phyloP scores from a whole-genome alignment of 768 basidiomycete species.

The Porphyrellus cyaneotinctus region DNA sequence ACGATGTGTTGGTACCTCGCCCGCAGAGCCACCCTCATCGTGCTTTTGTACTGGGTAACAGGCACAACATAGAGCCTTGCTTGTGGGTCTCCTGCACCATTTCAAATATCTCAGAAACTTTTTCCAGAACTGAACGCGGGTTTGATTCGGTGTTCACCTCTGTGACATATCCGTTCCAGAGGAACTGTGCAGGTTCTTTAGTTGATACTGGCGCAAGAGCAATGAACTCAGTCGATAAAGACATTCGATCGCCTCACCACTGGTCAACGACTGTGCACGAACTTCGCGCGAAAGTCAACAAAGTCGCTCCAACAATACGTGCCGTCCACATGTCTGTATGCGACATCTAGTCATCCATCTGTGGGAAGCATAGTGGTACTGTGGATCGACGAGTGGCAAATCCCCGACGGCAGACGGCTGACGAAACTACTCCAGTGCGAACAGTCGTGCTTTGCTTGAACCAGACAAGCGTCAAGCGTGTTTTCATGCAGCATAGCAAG shows the following conservation, averaged over 20 bases:
- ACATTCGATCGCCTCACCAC: neutral
- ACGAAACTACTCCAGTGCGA: too few relatives aligned
- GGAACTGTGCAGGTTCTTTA: neutral
- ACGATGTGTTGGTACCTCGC: too few relatives aligned
- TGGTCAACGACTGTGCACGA: neutral
- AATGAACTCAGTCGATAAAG: neutral
- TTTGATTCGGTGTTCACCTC: too few relatives aligned
- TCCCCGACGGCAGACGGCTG: neutral
- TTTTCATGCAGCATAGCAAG: constrained; percentile 10
- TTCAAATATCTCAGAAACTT: too few relatives aligned
- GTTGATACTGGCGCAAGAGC: neutral
- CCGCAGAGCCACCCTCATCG: too few relatives aligned
- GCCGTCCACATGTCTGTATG: neutral
- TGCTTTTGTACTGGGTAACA: neutral
- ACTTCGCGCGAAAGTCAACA: neutral
- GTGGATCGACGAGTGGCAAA: too few relatives aligned
- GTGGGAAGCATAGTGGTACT: too few relatives aligned
- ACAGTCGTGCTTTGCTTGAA: neutral
- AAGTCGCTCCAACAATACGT: neutral
- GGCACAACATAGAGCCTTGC: too few relatives aligned
- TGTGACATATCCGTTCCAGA: neutral
- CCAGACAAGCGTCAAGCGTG: neutral
- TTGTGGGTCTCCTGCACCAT: too few relatives aligned
- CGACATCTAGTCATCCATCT: too few relatives aligned
- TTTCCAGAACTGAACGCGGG: too few relatives aligned